phyloP scores from a whole-genome alignment of 176 grass and related monocot genomes.

The Bromus sterilis region DNA sequence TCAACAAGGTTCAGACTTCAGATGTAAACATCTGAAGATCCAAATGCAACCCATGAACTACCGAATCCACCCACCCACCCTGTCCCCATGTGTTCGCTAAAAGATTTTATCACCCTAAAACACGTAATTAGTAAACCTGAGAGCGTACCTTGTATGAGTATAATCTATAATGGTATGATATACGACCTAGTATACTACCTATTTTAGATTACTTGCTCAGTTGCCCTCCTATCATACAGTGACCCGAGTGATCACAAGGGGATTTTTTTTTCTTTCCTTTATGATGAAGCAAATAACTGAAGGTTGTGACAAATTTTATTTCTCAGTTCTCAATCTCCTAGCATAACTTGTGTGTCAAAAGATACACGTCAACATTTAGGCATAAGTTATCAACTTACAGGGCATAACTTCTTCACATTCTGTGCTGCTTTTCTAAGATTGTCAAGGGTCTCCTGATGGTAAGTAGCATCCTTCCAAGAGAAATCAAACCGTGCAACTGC shows the following conservation, averaged over 20 bases:
- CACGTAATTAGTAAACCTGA: background rate
- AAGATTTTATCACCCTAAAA: background rate
- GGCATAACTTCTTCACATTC: constrained; percentile 81
- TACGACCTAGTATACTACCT: background rate
- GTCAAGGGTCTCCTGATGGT: constrained; percentile 86
- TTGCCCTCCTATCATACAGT: background rate
- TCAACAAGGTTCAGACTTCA: background rate
- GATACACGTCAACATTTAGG: background rate
- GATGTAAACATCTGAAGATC: background rate
- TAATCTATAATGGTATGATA: background rate
- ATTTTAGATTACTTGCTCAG: background rate
- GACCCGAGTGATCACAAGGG: background rate
- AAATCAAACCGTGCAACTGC: constrained; percentile 94
- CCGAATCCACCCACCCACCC: background rate
- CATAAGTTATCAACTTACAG: constrained; percentile 52
- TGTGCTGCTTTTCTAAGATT: constrained; percentile 79
- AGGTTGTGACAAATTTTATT: background rate
- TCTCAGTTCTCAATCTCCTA: background rate
- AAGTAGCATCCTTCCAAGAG: constrained; percentile 73
- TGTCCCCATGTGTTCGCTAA: background rate
- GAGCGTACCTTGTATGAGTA: background rate
- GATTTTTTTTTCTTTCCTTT: background rate
- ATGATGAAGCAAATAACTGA: background rate
- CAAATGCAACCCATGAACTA: background rate
- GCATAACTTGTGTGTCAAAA: background rate